These are phyloP conservation scores for Colletotrichum sp. DNA, from an alignment of 2,329 filamentous ascomycete genomes.

Conservation along the genomic window DNA sequence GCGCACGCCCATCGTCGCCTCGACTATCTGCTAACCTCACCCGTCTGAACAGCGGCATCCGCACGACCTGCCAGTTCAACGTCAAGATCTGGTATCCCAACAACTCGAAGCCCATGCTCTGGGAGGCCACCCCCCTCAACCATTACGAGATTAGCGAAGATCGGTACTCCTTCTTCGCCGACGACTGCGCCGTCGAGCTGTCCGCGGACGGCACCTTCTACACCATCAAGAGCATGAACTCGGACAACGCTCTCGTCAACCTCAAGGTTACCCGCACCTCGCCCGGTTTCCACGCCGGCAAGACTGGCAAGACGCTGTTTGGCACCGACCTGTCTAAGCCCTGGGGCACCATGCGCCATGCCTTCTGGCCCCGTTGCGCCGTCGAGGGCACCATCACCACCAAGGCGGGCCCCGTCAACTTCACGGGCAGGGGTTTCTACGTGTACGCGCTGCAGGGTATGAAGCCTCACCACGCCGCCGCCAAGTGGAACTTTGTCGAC, in stretches of 20 bases:
- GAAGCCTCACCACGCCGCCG: slow-evolving; percentile 97
- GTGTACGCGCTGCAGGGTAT: slow-evolving; percentile 92
- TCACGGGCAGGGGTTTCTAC: slow-evolving; percentile 81
- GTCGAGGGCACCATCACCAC: slow-evolving; percentile 86
- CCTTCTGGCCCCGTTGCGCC: slow-evolving; percentile 89
- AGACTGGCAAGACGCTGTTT: slow-evolving; percentile 82
- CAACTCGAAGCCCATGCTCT: slow-evolving; percentile 75
- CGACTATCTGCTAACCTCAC: neutral
- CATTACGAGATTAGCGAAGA: slow-evolving; percentile 86
- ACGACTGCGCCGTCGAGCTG: slow-evolving; percentile 83
- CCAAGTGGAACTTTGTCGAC: slow-evolving; percentile 90
- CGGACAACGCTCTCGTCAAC: slow-evolving; percentile 82
- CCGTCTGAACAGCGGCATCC: slow-evolving; percentile 71
- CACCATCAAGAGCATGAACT: slow-evolving; percentile 88
- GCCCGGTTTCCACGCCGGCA: slow-evolving; percentile 85
- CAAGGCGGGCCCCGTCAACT: slow-evolving; percentile 79
- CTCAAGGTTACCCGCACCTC: slow-evolving; percentile 77
- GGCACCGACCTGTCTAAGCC: slow-evolving; percentile 86
- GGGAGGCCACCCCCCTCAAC: slow-evolving; percentile 80
- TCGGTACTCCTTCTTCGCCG: slow-evolving; percentile 83
- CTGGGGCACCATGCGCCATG: slow-evolving; percentile 92
- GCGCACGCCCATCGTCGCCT: neutral
- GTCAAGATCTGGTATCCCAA: slow-evolving; percentile 87
- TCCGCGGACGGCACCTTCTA: slow-evolving; percentile 84
- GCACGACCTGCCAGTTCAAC: slow-evolving; percentile 92